Conservation (phyloP, 768 basidiomycete species). For the Psilocybe cubensis region DNA sequence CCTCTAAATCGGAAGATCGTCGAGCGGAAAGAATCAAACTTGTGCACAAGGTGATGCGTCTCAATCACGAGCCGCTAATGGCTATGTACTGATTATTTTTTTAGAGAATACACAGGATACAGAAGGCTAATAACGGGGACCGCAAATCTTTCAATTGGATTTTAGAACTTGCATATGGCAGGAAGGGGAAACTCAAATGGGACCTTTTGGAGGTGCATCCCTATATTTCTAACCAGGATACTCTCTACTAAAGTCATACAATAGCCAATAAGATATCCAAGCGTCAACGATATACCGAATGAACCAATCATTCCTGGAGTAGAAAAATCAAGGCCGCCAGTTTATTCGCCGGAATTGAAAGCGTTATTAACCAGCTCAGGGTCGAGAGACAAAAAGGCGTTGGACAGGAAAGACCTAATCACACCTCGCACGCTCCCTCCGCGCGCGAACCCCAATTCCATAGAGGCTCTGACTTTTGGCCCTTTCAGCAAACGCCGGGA, state of each 20-base stretch:
- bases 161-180: conserved; percentile 74
- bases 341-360: conserved; percentile 63
- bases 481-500: conserved; percentile 75
- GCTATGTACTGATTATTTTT: background rate
- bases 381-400: conserved; percentile 49
- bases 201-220: conserved; percentile 66
- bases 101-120: conserved; percentile 58
- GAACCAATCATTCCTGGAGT: conserved; percentile 53
- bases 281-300: conserved; percentile 41
- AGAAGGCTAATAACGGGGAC: conserved; percentile 56
- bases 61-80: conserved; percentile 1
- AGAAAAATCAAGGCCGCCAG: conserved; percentile 63
- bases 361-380: conserved; percentile 60
- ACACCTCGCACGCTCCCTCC: conserved; percentile 59
- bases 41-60: conserved; percentile 48
- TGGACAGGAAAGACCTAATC: conserved; percentile 42
- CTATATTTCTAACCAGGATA: background rate
- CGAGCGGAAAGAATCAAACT: conserved; percentile 48
- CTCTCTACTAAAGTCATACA: background rate
- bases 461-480: conserved; percentile 63
- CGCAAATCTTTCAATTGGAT: conserved; percentile 56
- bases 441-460: conserved; percentile 59
- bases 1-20: conserved; percentile 32
- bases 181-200: conserved; percentile 70
- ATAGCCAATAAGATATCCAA: conserved; percentile 61